phyloP scores from a whole-genome alignment of 2,329 filamentous ascomycete species.

The Paecilomyces dactylethromorphus region DNA sequence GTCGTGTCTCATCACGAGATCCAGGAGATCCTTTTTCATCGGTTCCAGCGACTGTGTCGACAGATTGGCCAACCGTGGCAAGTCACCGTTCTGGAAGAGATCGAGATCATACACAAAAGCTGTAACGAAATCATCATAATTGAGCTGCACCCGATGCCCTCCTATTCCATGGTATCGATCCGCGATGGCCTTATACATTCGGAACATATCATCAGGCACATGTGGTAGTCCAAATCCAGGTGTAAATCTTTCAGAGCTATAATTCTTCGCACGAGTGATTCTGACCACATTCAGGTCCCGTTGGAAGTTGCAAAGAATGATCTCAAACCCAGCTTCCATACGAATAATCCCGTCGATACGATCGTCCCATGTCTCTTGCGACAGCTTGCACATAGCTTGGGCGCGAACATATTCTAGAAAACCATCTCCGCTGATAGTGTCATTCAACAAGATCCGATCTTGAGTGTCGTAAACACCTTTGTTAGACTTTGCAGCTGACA shows the following conservation, averaged over 20 bases:
- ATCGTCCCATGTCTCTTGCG: slow-evolving; percentile 42
- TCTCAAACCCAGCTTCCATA: slow-evolving; percentile 65
- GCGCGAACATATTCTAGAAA: slow-evolving; percentile 47
- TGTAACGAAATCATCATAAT: slow-evolving; percentile 46
- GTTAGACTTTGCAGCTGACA: slow-evolving; percentile 58
- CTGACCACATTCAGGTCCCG: slow-evolving; percentile 30
- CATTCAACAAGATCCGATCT: slow-evolving; percentile 52
- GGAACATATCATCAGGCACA: not conserved
- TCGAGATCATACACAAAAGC: slow-evolving; percentile 39
- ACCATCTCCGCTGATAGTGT: slow-evolving; percentile 9
- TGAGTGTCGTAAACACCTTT: slow-evolving; percentile 65
- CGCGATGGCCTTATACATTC: slow-evolving; percentile 18
- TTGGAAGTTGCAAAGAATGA: slow-evolving; percentile 61
- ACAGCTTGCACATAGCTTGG: slow-evolving; percentile 49
- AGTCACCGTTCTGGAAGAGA: slow-evolving; percentile 31
- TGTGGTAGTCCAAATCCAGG: slow-evolving; percentile 2
- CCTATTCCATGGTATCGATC: slow-evolving; percentile 26
- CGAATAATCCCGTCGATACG: slow-evolving; percentile 59
- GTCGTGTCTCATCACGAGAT: slow-evolving; percentile 31
- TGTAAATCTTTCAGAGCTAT: not conserved
- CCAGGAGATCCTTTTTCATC: slow-evolving; percentile 40
- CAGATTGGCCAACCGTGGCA: slow-evolving; percentile 34
- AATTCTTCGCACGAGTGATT: slow-evolving; percentile 20
- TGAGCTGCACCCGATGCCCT: slow-evolving; percentile 35
- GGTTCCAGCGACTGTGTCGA: slow-evolving; percentile 22